Base-by-base conservation (phyloP, 75 land plant species). In the Pinus taeda region DNA sequence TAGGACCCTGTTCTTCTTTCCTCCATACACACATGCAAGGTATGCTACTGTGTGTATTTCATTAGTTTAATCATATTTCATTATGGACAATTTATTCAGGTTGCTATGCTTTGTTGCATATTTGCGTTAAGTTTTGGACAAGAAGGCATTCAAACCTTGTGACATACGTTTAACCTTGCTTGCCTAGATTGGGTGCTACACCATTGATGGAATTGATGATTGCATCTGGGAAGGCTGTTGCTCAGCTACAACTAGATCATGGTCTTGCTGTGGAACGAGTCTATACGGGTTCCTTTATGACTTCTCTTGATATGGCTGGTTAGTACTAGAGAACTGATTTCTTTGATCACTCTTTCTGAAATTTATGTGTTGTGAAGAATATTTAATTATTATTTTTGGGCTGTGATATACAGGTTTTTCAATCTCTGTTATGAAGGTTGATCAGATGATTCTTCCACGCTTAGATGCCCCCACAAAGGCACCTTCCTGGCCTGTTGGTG, bases 301-400 rank as follows among this genome's bases (percentile, higher is more conserved):
- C 99, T 12, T 92, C 99, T 65, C 98, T 97, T 74, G 99, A 97
- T 78, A 97, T 97, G 99, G 90, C 95, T 77, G 99, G 99, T 97
- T 71, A 58, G 83, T 79, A 73, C 11, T 5, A 53, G 57, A 22
- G 69, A 70, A 5, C 36, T 7, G 6, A 30, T 75, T 15, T 22
- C 18, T 73, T 15, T 29, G 13, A 77, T 39, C 58, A 39, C 26
- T 80, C 26, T 29, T 49, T 78, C 4, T 73, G 12, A 12, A 39
- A 20, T 53, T 15, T 24, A 73, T 59, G 14, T 6, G 22, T 36
- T 18, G 57, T 21, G 12, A 76, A 29, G 63, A 55, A 73, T 56
- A 26, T 22, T 17, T 6, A 36, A 69, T 69, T 69, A 69, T 45
- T 73, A 62, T 78, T 57, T 9, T 80, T 60, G 59, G 59, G 30